Evolutionary conservation across 345 rosid genomes (phyloP), one percentile per base, ranked within the genome.

Genomic region (Linum lewisii): DNA sequence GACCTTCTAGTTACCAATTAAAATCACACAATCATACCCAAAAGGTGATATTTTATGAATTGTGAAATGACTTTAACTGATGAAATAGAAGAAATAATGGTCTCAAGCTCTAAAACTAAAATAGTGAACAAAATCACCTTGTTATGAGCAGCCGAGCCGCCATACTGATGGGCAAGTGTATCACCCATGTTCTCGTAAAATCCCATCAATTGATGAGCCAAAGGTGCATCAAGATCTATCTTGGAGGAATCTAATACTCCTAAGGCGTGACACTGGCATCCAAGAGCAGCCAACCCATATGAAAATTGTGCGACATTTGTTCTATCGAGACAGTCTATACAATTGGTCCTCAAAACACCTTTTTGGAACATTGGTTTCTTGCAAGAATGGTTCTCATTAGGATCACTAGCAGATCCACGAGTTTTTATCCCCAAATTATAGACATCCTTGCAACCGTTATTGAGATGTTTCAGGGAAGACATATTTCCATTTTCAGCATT

Each of bases 231-330:
- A 51, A 87, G 81, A 66, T 82, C 97, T 67, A 94, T 79, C 64
- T 81, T 82, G 45, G 90, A 80, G 65, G 66, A 63, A 61, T 81
- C 84, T 52, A 71, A 75, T 69, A 79, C 75, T 54, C 92, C 93
- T 68, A 94, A 66, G 61, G 92, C 82, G 73, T 81, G 79, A 73
- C 90, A 97, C 77, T 94, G 99, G 51, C 67, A 82, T 47, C 96
- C 99, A 61, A 94, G 88, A 54, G 96, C 97, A 71, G 81, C 94
- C 87, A 92, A 78, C 42, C 99, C 96, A 70, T 84, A 94, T 45
- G 97, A 95, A 75, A 82, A 94, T 47, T 94, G 97, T 25, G 99
- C 99, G 72, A 87, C 99, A 81, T 94, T 94, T 74, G 99, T 94
- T 23, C 99, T 94, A 68, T 94, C 99, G 56, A 94, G 84, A 80